Evolutionary conservation across 2,329 filamentous ascomycete genomes (phyloP), one percentile per base, ranked within the genome.

Genomic region (Arthrocladium fulminans): DNA sequence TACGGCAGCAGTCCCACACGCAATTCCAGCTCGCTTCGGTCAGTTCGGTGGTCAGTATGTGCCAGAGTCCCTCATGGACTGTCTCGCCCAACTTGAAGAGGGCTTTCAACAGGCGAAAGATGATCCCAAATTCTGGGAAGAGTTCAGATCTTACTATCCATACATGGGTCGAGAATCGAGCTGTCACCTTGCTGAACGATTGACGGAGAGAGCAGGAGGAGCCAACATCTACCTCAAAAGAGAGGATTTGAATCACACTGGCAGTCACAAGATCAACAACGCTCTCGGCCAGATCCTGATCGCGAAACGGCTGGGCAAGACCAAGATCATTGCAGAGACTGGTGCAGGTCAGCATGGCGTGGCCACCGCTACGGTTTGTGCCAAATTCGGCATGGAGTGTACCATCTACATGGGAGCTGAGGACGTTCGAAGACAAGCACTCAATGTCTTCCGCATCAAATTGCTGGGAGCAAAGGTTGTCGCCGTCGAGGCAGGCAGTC

Each of bases 221-320:
- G 90, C 92, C 42, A 94, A 88, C 63, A 94, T 98, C 72, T 98
- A 90, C 84, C 72, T 98, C 58, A 98, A 98, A 78, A 81, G 92
- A 60, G 92, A 98, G 70, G 92, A 98, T 65, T 74, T 97, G 49
- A 97, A 97, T 70, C 92, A 98, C 66, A 97, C 92, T 7, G 92
- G 92, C 57, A 94, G 86, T 54, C 92, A 98, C 76, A 98, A 98
- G 78, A 97, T 98, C 75, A 98, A 98, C 75, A 98, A 98, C 61
- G 92, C 92, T 0, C 74, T 98, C 7, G 92, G 92, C 2, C 92
- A 98, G 67, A 81, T 96, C 42, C 77, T 98, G 12, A 73, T 98
- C 32, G 92, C 92, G 1, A 78, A 78, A 59, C 77, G 88, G 53
- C 71, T 98, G 42, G 92, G 92, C 44, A 98, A 98, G 78, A 96